Evolutionary conservation across 768 basidiomycete genomes (phyloP), one percentile per base, ranked within the genome.

Genomic region (Naematelia aurantialba): DNA sequence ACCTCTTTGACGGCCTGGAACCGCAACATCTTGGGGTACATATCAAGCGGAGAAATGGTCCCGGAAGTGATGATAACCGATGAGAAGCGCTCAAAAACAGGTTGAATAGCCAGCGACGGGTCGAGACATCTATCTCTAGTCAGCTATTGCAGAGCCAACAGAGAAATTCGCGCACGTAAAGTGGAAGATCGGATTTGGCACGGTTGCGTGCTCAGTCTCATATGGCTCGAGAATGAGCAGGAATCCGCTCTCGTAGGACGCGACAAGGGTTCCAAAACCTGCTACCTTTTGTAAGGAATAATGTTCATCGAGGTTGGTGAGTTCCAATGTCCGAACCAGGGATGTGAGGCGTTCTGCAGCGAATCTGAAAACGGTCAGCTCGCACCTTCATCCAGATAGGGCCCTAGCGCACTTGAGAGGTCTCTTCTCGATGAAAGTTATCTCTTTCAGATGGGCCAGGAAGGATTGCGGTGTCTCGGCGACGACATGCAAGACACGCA

Each of bases 1-100:
- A 97, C 93, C 79, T 92, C 89, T 4, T 97, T 89, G 19, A 94
- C 92, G 1, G 96, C 93, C 17, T 89, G 90, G 78, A 99, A 99
- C 66, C 92, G 91, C 27, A 99, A 82, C 89, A 99, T 99, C 79
- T 98, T 99, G 12, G 96, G 96, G 77, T 99, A 99, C 96, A 99
- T 99, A 78, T 99, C 96, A 58, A 99, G 79, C 1, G 96, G 96
- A 0, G 93, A 97, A 68, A 99, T 91, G 11, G 96, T 99, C 68
- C 96, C 96, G 3, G 92, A 97, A 0, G 96, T 99, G 75, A 99
- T 99, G 63, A 99, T 91, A 21, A 99, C 96, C 61, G 89, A 91
- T 75, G 90, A 93, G 75, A 98, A 99, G 27, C 92, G 88, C 72
- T 99, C 96, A 74, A 99, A 97, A 17, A 99, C 89, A 0, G 96